Percentiles rank a stretch among this genome's conserved stretches.
These are phyloP conservation scores for Talaromyces nanjingensis DNA, from an alignment of 495 filamentous ascomycete species.

Conservation along the genomic window DNA sequence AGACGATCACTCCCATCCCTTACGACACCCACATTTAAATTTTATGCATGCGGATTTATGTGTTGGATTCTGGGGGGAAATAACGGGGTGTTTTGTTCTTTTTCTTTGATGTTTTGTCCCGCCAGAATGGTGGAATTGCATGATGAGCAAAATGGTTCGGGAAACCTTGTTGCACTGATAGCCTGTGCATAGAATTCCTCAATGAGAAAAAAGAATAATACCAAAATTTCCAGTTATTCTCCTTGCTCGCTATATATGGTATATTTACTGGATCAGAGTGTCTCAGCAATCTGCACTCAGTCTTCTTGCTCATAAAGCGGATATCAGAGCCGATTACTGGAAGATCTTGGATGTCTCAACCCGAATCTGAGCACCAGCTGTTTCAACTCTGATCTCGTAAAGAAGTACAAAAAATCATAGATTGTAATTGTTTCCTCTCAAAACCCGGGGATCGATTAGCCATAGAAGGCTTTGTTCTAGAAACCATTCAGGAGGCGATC, in stretches of 20 bases:
- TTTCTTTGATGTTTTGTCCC: constrained; percentile 28
- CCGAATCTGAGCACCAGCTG: not conserved
- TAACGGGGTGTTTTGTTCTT: constrained; percentile 41
- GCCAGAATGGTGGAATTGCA: constrained; percentile 34
- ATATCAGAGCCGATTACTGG: not conserved
- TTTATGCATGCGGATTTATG: not conserved
- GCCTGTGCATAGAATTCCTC: constrained; percentile 47
- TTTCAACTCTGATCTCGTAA: not conserved
- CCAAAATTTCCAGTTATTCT: constrained; percentile 29
- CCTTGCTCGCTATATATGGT: too few relatives aligned
- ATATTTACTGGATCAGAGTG: too few relatives aligned
- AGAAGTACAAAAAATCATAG: not conserved
- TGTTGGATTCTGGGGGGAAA: constrained; percentile 23
- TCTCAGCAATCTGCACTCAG: not conserved
- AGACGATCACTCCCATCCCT: constrained; percentile 83
- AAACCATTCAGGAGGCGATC: constrained; percentile 2
- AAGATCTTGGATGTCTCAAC: not conserved
- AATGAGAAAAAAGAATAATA: constrained; percentile 43
- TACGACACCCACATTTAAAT: constrained; percentile 98
- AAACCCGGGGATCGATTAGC: not conserved
- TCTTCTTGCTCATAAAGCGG: not conserved
- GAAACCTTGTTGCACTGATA: constrained; percentile 28
- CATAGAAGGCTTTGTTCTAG: not conserved
- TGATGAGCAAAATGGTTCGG: constrained; percentile 23
- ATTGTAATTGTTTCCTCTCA: not conserved